Evolutionary conservation across 306 rosid genomes (phyloP).

Genomic region (Rosa chinensis): DNA sequence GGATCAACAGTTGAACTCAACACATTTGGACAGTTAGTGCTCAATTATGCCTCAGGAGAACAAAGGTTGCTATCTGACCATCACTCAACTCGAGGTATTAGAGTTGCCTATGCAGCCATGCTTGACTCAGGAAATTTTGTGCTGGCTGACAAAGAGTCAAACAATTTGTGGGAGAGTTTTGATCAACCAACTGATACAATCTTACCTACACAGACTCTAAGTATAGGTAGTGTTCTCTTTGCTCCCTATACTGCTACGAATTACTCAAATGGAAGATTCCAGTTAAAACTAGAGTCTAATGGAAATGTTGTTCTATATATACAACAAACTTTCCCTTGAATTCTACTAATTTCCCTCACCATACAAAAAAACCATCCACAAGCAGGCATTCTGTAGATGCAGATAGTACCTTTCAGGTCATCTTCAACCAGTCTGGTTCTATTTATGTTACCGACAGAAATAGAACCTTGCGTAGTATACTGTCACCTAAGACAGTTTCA

Average conservation of each 20-base stretch:
- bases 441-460: constrained; percentile 12
- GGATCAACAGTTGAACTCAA: constrained; percentile 36
- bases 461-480: constrained; percentile 1
- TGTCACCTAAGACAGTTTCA: background rate
- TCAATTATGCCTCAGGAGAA: constrained; percentile 24
- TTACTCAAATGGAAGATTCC: constrained; percentile 50
- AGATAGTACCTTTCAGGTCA: constrained; percentile 14
- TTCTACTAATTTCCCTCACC: constrained; percentile 2
- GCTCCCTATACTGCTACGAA: constrained; percentile 31
- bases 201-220: constrained; percentile 43
- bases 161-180: constrained; percentile 51
- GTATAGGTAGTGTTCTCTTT: background rate
- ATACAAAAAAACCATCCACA: background rate
- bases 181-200: constrained; percentile 55
- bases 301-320: constrained; percentile 30
- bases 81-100: background rate
- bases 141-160: constrained; percentile 15
- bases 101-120: constrained; percentile 42
- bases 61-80: background rate
- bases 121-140: constrained; percentile 62
- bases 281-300: constrained; percentile 18
- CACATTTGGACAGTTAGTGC: constrained; percentile 18
- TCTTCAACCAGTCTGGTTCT: constrained; percentile 43
- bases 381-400: background rate
- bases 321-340: constrained; percentile 39